phyloP scores from a whole-genome alignment of 305 asterid species.

The Solanum chacoense region DNA sequence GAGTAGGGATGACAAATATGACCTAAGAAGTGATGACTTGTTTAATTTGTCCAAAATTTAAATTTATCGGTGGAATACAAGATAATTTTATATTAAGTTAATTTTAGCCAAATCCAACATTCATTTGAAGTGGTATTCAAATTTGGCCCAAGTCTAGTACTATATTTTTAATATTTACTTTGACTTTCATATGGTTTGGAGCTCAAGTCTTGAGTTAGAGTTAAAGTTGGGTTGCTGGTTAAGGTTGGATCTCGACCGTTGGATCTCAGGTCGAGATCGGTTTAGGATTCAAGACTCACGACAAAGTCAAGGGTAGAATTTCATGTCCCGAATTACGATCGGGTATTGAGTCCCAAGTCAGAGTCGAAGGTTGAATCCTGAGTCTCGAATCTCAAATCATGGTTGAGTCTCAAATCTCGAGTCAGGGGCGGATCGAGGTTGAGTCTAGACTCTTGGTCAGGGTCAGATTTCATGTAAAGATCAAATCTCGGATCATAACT shows the following conservation, averaged over 20 bases:
- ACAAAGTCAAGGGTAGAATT: background rate
- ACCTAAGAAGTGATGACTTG: background rate
- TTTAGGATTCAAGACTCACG: background rate
- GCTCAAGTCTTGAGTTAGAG: background rate
- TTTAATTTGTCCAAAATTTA: background rate
- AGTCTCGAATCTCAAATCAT: background rate
- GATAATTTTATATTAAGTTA: background rate
- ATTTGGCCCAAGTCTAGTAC: background rate
- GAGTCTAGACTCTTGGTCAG: background rate
- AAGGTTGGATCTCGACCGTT: background rate
- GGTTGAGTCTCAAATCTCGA: background rate
- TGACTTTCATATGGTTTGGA: background rate
- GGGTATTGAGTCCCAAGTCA: background rate
- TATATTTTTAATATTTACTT: background rate
- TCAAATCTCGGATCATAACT: background rate
- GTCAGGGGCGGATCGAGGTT: rapidly evolving
- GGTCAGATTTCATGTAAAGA: background rate
- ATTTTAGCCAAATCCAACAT: background rate
- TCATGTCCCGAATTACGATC: background rate
- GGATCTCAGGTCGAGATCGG: background rate
- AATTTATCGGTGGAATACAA: background rate
- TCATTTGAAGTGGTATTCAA: background rate
- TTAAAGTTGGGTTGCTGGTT: background rate
- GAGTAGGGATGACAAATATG: background rate
- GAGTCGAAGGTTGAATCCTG: background rate